Evolutionary conservation across 2,329 filamentous ascomycete species (phyloP).

Genomic region (Aspergillus fructus): DNA sequence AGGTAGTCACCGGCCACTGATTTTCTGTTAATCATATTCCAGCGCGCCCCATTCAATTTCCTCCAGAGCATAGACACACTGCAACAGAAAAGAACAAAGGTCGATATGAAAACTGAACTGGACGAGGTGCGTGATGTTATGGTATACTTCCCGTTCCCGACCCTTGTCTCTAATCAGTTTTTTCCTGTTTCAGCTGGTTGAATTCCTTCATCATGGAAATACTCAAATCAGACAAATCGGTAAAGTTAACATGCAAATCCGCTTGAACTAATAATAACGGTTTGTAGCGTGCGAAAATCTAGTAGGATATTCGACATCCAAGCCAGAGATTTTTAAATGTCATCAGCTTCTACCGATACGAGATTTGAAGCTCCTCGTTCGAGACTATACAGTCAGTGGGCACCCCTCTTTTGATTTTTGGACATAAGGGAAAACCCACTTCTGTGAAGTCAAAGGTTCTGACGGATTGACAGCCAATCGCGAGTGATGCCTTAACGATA

Average conservation of each 20-base stretch:
- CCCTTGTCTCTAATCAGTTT: background rate
- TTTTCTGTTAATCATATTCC: too few species aligned
- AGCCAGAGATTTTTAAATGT: constrained; percentile 80
- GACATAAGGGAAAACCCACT: background rate
- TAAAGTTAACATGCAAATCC: constrained; percentile 32
- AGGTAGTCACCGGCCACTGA: too few species aligned
- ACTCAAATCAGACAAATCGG: constrained; percentile 82
- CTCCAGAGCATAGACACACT: background rate
- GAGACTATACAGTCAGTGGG: constrained; percentile 72
- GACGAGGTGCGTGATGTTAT: constrained; percentile 60
- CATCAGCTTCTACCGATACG: constrained; percentile 75
- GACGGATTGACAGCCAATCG: constrained; percentile 64
- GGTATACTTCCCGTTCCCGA: background rate
- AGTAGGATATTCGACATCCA: constrained; percentile 74
- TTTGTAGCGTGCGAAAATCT: constrained; percentile 74
- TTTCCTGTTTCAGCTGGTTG: constrained; percentile 52
- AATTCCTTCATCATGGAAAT: constrained; percentile 89
- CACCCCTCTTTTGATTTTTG: background rate
- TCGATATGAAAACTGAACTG: constrained; percentile 69
- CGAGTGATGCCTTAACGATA: constrained; percentile 81
- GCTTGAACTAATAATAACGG: background rate
- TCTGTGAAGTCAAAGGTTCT: background rate
- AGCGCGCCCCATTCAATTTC: too few species aligned
- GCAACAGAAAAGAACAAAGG: background rate
- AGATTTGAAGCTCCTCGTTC: constrained; percentile 81